A percentile compares a stretch with the other conserved stretches of the same genome.
Evolutionary conservation across 139 green algal species (phyloP).

Genomic region (Micractinium sp.): DNA sequence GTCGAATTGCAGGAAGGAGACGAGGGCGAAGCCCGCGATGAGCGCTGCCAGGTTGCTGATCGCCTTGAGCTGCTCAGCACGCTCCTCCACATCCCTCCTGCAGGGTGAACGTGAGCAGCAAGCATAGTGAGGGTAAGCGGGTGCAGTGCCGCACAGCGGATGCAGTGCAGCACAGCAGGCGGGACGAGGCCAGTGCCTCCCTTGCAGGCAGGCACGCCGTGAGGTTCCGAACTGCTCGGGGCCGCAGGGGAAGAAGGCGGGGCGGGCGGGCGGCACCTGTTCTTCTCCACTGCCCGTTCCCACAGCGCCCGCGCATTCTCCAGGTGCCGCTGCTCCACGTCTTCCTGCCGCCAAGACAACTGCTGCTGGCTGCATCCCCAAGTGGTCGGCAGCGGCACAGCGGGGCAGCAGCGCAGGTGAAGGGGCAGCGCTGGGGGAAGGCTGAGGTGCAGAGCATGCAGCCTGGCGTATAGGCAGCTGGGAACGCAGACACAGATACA

Average conservation of each 20-base stretch:
- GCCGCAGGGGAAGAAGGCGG: not conserved
- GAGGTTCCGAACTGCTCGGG: too few relatives aligned
- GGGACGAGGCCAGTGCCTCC: not conserved
- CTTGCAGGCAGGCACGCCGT: not conserved
- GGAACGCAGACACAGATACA: too few relatives aligned
- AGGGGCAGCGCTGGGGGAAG: too few relatives aligned
- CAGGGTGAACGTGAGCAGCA: too few relatives aligned
- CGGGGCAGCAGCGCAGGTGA: too few relatives aligned
- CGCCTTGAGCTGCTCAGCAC: slow-evolving; percentile 24
- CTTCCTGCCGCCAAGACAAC: slow-evolving; percentile 8
- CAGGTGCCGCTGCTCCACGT: slow-evolving; percentile 24
- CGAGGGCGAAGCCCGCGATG: slow-evolving; percentile 21
- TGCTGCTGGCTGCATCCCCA: slow-evolving; percentile 14
- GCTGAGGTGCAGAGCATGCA: too few relatives aligned
- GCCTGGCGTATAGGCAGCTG: too few relatives aligned
- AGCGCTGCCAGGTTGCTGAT: slow-evolving; percentile 20
- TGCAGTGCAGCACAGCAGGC: too few relatives aligned
- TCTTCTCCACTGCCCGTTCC: slow-evolving; percentile 15
- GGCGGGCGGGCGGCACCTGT: not conserved
- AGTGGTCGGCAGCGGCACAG: not conserved
- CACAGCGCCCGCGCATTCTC: slow-evolving; percentile 24
- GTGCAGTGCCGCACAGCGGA: too few relatives aligned
- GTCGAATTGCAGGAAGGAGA: slow-evolving; percentile 19
- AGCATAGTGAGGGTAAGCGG: not conserved
- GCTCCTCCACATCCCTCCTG: slow-evolving; percentile 31